Evolutionary conservation across 768 basidiomycete genomes (phyloP).

Genomic region (Cystoderma amianthinum): DNA sequence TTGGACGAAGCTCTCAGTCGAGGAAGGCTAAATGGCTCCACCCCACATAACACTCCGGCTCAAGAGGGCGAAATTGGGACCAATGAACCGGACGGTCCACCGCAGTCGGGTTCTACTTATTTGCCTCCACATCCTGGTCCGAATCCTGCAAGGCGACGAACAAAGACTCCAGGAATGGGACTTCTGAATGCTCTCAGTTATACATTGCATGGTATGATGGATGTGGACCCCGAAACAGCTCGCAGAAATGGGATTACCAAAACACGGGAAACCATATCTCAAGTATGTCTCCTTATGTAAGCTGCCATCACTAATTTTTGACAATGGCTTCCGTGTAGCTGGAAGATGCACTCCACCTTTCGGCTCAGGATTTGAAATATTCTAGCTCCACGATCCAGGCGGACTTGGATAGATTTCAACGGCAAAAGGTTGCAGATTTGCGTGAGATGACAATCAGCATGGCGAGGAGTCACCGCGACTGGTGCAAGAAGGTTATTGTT

Average conservation of each 20-base stretch:
- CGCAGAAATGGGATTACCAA: constrained; percentile 90
- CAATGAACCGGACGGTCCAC: constrained; percentile 26
- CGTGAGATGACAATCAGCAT: constrained; percentile 90
- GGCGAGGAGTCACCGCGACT: constrained; percentile 87
- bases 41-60: constrained; percentile 12
- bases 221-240: constrained; percentile 95
- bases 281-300: constrained; percentile 45
- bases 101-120: too few relatives aligned
- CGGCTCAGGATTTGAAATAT: constrained; percentile 93
- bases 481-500: constrained; percentile 77
- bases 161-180: constrained; percentile 73
- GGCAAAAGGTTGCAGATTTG: constrained; percentile 96
- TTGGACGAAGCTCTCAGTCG: constrained; percentile 81
- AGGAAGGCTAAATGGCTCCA: constrained; percentile 29
- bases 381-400: constrained; percentile 95
- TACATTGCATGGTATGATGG: constrained; percentile 97
- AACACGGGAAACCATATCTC: constrained; percentile 91
- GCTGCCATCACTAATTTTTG: neutral
- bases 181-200: constrained; percentile 88
- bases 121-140: constrained; percentile 79
- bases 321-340: constrained; percentile 56
- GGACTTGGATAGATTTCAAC: constrained; percentile 95
- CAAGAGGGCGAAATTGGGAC: constrained; percentile 3
- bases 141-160: constrained; percentile 49
- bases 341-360: constrained; percentile 89